phyloP scores from a whole-genome alignment of 208 protist species.

The Leishmania major region DNA sequence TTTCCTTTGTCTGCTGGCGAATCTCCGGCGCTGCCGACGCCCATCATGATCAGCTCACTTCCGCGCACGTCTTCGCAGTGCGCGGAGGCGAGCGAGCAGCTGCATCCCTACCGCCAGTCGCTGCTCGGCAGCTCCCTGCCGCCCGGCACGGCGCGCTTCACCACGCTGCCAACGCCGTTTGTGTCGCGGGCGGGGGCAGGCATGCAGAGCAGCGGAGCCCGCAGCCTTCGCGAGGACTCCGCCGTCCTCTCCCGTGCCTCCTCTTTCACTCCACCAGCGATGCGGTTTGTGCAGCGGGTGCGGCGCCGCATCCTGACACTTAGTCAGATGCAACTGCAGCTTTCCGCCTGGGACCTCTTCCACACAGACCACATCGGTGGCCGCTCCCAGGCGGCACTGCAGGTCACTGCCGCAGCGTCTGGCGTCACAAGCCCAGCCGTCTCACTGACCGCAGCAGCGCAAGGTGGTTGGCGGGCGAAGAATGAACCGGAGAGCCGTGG shows the following conservation, averaged over 20 bases:
- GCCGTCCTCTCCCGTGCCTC: constrained; percentile 24
- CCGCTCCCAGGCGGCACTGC: not conserved
- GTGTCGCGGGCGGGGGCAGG: constrained; percentile 9
- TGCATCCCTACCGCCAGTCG: constrained; percentile 14
- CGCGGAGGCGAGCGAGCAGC: constrained; percentile 21
- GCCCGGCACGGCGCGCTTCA: constrained; percentile 19
- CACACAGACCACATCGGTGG: not conserved
- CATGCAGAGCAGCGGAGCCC: constrained; percentile 8
- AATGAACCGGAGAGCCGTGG: not conserved
- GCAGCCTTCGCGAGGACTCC: constrained; percentile 32
- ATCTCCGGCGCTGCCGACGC: constrained; percentile 12
- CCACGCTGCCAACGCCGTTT: constrained; percentile 26
- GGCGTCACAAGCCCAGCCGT: not conserved
- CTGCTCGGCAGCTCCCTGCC: constrained; percentile 7
- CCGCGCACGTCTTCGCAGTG: constrained; percentile 28
- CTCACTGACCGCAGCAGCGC: not conserved
- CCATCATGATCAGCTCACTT: constrained; percentile 18
- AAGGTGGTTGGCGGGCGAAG: not conserved
- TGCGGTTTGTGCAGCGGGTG: constrained; percentile 25
- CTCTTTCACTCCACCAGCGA: constrained; percentile 18
- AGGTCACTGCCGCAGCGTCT: not conserved
- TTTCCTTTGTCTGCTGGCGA: not conserved
- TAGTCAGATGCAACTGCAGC: constrained; percentile 3
- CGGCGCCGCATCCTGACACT: constrained; percentile 22
- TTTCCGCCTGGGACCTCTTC: constrained; percentile 29